These are phyloP conservation scores for Antrodiella citrinella DNA, from an alignment of 768 basidiomycete species.

Conservation along the genomic window DNA sequence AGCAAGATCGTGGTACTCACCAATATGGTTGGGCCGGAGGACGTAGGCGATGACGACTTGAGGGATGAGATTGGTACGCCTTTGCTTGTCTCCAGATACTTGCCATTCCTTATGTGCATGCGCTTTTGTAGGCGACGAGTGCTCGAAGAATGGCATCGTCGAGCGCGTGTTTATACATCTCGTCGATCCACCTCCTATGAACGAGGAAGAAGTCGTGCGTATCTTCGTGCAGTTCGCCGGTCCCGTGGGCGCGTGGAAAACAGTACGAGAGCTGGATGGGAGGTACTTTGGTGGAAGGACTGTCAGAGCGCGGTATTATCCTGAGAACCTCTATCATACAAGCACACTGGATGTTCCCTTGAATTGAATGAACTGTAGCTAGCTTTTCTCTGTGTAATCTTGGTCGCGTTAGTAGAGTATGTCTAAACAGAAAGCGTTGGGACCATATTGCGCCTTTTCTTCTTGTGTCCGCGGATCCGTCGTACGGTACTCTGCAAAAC, in stretches of 20 bases:
- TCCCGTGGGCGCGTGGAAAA: slow-evolving; percentile 93
- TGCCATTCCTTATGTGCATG: slow-evolving; percentile 4
- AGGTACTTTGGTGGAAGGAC: slow-evolving; percentile 84
- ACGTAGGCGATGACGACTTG: slow-evolving; percentile 78
- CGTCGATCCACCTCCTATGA: slow-evolving; percentile 54
- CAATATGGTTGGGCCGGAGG: slow-evolving; percentile 82
- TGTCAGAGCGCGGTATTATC: slow-evolving; percentile 77
- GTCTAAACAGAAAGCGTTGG: no score
- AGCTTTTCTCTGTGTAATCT: no score
- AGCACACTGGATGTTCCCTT: slow-evolving; percentile 43
- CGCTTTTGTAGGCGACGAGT: slow-evolving; percentile 65
- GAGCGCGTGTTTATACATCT: slow-evolving; percentile 83
- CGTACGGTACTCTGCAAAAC: no score
- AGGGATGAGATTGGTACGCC: slow-evolving; percentile 83
- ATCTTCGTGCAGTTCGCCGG: slow-evolving; percentile 90
- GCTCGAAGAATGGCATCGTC: slow-evolving; percentile 84
- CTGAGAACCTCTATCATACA: slow-evolving; percentile 46
- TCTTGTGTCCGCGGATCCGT: no score
- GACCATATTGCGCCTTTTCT: no score
- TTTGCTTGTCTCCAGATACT: slow-evolving; percentile 5
- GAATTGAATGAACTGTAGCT: slow-evolving; percentile 6
- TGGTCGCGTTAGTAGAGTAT: no score
- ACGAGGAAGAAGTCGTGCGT: slow-evolving; percentile 77
- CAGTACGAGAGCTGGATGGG: slow-evolving; percentile 87
- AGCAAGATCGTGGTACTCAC: slow-evolving; percentile 86